phyloP scores from a whole-genome alignment of 306 rosid genomes.

The Cucurbita maxima region DNA sequence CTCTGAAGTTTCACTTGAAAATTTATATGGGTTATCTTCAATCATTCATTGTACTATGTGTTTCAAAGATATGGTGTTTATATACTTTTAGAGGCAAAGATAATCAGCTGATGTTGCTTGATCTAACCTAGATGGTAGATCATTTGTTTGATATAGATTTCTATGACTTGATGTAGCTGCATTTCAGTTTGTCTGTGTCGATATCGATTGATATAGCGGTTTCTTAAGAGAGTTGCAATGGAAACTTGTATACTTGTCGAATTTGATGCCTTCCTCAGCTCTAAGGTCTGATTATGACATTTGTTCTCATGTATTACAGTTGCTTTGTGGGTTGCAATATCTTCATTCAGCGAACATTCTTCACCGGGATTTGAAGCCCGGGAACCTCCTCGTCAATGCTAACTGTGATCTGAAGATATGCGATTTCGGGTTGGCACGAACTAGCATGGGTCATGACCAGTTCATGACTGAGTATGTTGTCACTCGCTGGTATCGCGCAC shows the following conservation, averaged over 20 bases:
- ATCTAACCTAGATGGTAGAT: background rate
- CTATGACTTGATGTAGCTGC: background rate
- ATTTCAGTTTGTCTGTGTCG: background rate
- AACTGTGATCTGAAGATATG: constrained; percentile 75
- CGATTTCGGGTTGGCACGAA: constrained; percentile 78
- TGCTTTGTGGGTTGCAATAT: constrained; percentile 75
- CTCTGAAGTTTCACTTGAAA: background rate
- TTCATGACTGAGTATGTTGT: constrained; percentile 91
- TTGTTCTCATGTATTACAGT: constrained; percentile 18
- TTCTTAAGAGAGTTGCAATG: background rate
- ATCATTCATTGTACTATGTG: background rate
- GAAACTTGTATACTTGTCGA: background rate
- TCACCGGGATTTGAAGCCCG: constrained; percentile 87
- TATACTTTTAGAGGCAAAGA: background rate
- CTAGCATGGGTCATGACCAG: constrained; percentile 41
- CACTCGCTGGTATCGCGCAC: constrained; percentile 93
- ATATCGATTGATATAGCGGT: background rate
- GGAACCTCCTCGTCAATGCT: constrained; percentile 66
- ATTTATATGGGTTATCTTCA: background rate
- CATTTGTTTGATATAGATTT: background rate
- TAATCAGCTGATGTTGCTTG: background rate
- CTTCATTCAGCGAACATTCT: constrained; percentile 79
- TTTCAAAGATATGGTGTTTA: background rate
- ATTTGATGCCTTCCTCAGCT: background rate
- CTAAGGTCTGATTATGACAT: background rate